Evolutionary conservation across 1,284 basidiomycete species (phyloP).

Genomic region (Papiliotrema laurentii): DNA sequence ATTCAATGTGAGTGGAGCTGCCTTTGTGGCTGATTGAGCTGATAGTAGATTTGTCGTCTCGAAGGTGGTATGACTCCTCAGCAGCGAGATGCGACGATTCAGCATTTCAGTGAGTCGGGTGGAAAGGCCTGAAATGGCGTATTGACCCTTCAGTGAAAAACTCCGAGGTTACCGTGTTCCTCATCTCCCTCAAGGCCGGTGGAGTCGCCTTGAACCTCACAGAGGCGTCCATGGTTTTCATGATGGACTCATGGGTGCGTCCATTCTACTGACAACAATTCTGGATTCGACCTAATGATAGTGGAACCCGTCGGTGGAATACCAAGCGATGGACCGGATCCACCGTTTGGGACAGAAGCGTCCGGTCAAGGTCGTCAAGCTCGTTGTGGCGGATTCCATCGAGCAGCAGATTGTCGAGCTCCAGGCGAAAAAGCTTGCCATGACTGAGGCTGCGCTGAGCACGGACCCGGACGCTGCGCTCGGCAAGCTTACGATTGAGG

Average conservation of each 20-base stretch:
- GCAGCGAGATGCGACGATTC: conserved; percentile 89
- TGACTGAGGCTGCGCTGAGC: conserved; percentile 40
- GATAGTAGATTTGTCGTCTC: conserved; percentile 73
- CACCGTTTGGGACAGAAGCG: conserved; percentile 75
- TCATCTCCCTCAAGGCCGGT: conserved; percentile 90
- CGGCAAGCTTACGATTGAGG: conserved; percentile 81
- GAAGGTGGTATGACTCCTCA: conserved; percentile 97
- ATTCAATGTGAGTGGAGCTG: conserved; percentile 60
- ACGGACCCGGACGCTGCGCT: conserved; percentile 57
- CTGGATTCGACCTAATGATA: conserved; percentile 1
- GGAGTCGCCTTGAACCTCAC: conserved; percentile 88
- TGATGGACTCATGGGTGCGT: conserved; percentile 48
- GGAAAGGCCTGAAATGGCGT: no score
- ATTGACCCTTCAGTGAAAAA: conserved; percentile 67
- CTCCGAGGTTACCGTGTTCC: conserved; percentile 90
- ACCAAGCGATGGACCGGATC: conserved; percentile 91
- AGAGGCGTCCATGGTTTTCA: conserved; percentile 86
- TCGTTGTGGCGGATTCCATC: conserved; percentile 94
- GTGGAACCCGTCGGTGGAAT: conserved; percentile 69
- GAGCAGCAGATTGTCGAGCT: conserved; percentile 75
- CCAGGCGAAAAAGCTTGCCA: conserved; percentile 61
- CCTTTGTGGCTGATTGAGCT: conserved; percentile 4
- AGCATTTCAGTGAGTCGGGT: conserved; percentile 75
- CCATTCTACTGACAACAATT: no score
- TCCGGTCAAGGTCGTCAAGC: conserved; percentile 87